These are phyloP conservation scores for Scytalidium sp. DNA, from an alignment of 2,329 filamentous ascomycete genomes.

Conservation along the genomic window DNA sequence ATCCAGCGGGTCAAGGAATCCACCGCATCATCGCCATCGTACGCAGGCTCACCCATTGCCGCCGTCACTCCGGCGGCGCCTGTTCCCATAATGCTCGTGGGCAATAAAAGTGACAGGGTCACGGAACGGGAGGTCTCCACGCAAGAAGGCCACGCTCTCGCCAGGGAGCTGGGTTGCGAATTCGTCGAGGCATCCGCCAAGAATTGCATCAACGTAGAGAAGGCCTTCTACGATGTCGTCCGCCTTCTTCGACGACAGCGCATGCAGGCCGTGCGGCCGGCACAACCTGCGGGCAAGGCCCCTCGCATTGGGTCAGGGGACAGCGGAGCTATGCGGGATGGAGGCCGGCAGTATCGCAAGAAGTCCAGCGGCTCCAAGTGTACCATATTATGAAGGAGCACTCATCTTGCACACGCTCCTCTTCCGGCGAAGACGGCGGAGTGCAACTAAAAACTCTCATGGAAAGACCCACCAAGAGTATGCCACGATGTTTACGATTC, in stretches of 20 bases:
- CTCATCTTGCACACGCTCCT: background rate
- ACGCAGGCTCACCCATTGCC: conserved; percentile 70
- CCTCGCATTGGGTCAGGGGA: conserved; percentile 17
- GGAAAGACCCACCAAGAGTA: background rate
- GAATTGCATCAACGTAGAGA: conserved; percentile 98
- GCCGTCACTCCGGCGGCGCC: conserved; percentile 48
- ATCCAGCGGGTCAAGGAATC: conserved; percentile 98
- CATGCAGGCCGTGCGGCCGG: conserved; percentile 37
- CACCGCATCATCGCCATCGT: conserved; percentile 70
- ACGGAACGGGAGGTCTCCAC: conserved; percentile 96
- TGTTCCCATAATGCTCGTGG: conserved; percentile 95
- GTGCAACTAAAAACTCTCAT: background rate
- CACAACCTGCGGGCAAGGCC: conserved; percentile 17
- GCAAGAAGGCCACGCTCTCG: conserved; percentile 89
- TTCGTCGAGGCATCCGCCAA: conserved; percentile 97
- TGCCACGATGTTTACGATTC: background rate
- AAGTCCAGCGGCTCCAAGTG: conserved; percentile 20
- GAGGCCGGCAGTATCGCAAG: conserved; percentile 22
- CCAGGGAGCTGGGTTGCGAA: conserved; percentile 89
- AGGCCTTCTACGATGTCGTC: conserved; percentile 97
- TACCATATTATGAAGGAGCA: conserved; percentile 29
- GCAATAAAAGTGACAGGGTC: conserved; percentile 96
- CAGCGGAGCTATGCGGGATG: conserved; percentile 19
- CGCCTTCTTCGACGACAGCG: conserved; percentile 83
- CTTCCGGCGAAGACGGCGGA: background rate